Evolutionary conservation across 768 basidiomycete genomes (phyloP).

Genomic region (Dioszegia crocea): DNA sequence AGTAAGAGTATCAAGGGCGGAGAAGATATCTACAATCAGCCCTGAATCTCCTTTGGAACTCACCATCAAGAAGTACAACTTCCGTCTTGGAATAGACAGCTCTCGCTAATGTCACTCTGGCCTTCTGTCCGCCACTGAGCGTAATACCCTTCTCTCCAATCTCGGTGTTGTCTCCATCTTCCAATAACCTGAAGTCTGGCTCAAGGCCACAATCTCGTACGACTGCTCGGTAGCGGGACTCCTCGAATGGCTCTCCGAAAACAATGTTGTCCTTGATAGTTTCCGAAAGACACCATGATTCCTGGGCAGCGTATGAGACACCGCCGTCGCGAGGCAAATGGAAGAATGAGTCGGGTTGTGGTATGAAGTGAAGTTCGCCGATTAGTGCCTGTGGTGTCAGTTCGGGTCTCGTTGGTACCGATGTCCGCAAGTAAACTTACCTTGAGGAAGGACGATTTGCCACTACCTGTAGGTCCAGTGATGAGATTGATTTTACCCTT

Average conservation of each 20-base stretch:
- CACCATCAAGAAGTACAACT: slow-evolving; percentile 62
- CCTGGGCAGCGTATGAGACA: slow-evolving; percentile 75
- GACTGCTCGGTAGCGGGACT: slow-evolving; percentile 53
- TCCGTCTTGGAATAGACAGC: slow-evolving; percentile 62
- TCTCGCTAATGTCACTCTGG: slow-evolving; percentile 58
- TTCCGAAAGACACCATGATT: slow-evolving; percentile 79
- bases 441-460: slow-evolving; percentile 45
- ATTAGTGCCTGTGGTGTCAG: slow-evolving; percentile 47
- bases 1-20: slow-evolving; percentile 61
- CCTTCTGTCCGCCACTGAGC: slow-evolving; percentile 60
- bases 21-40: slow-evolving; percentile 57
- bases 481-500: slow-evolving; percentile 50
- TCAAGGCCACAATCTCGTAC: slow-evolving; percentile 50
- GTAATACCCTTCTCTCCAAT: slow-evolving; percentile 68
- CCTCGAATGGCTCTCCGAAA: slow-evolving; percentile 54
- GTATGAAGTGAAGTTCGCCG: slow-evolving; percentile 52
- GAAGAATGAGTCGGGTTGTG: slow-evolving; percentile 59
- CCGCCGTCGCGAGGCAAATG: slow-evolving; percentile 66
- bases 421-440: too few species aligned
- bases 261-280: slow-evolving; percentile 56
- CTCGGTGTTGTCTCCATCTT: slow-evolving; percentile 65
- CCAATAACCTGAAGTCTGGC: slow-evolving; percentile 55
- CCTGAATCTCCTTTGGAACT: slow-evolving; percentile 3
- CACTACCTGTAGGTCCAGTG: slow-evolving; percentile 51
- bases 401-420: too few species aligned